A percentile compares a stretch with the other conserved stretches of the same genome.
Evolutionary conservation across 2,329 filamentous ascomycete genomes (phyloP).

Genomic region (Apiospora hydei): DNA sequence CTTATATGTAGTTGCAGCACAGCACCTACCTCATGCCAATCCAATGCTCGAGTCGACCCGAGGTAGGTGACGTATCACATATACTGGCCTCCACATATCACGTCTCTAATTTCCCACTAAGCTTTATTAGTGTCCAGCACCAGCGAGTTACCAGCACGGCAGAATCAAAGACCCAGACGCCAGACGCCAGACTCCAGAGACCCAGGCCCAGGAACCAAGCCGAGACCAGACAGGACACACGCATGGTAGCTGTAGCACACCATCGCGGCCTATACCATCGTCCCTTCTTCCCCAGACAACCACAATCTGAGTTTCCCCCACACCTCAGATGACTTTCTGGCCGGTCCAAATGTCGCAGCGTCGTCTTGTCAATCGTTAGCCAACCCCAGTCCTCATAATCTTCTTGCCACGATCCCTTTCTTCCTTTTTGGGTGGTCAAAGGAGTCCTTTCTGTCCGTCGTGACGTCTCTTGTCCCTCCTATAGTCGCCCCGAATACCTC

Average conservation of each 20-base stretch:
- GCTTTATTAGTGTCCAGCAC: conserved; percentile 3
- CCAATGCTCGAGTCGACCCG: background rate
- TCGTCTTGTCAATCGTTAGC: conserved; percentile 21
- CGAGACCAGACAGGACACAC: conserved; percentile 8
- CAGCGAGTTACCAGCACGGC: background rate
- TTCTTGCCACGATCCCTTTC: background rate
- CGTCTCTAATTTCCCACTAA: conserved; percentile 21
- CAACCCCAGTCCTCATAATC: background rate
- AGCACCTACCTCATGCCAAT: background rate
- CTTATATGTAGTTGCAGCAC: no score
- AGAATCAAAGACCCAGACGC: background rate
- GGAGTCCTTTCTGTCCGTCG: background rate
- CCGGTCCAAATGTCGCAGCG: conserved; percentile 21
- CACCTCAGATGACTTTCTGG: conserved; percentile 20
- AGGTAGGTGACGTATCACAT: conserved; percentile 15
- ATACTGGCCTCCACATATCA: conserved; percentile 5
- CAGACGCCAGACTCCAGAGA: no score
- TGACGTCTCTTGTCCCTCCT: background rate
- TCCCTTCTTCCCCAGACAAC: conserved; percentile 12
- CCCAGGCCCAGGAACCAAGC: background rate
- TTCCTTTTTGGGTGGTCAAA: conserved; percentile 6
- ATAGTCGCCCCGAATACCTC: background rate
- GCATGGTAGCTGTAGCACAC: conserved; percentile 1
- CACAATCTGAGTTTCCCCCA: conserved; percentile 15
- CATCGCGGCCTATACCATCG: background rate